Evolutionary conservation across 768 basidiomycete genomes (phyloP).

Genomic region (Piloderma croceum): DNA sequence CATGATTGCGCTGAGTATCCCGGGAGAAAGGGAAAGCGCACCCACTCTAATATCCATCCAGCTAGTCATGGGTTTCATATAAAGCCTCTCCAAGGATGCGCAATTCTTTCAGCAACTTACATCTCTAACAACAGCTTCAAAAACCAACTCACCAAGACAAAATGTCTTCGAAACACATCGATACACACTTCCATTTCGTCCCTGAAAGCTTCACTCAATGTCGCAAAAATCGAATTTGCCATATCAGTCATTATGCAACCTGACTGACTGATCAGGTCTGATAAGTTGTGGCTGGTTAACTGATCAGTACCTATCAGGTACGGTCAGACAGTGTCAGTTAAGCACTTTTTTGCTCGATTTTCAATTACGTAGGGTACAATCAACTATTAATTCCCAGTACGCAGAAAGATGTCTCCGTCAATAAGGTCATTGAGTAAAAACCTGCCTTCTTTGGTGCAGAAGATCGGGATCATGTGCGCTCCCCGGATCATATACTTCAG

Average conservation of each 20-base stretch:
- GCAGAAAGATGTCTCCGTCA: slow-evolving; percentile 11
- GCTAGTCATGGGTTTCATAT: no score
- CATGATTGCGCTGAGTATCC: no score
- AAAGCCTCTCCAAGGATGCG: no score
- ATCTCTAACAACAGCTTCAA: no score
- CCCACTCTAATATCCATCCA: no score
- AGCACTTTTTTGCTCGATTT: neutral
- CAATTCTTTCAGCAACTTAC: no score
- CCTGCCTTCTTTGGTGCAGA: slow-evolving; percentile 3
- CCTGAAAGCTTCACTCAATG: no score
- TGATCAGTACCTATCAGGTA: neutral
- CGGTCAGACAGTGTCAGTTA: neutral
- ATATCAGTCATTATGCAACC: neutral
- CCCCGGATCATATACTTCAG: slow-evolving; percentile 7
- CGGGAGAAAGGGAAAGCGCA: no score
- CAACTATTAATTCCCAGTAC: slow-evolving; percentile 1
- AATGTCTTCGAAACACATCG: no score
- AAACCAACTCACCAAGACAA: no score
- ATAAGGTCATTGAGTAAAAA: slow-evolving; percentile 6
- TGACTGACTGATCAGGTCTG: neutral
- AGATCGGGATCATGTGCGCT: slow-evolving; percentile 5
- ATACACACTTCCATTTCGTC: no score
- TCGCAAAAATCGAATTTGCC: neutral
- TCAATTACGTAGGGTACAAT: neutral
- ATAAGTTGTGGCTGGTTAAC: neutral